These are phyloP conservation scores for Grigorovia humatica DNA, from an alignment of 805 yeast species.

Conservation along the genomic window DNA sequence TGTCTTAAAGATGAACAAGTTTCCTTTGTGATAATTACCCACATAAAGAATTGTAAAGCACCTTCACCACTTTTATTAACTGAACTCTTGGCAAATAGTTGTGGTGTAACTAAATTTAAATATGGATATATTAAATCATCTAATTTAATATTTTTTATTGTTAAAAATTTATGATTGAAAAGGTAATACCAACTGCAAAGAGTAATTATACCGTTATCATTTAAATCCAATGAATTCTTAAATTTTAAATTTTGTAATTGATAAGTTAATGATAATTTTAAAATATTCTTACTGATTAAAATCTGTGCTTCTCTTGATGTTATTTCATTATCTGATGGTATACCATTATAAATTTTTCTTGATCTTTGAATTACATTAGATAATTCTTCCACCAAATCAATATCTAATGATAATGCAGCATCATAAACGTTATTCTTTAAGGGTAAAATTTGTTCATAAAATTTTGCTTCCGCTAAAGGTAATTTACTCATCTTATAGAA, in stretches of 20 bases:
- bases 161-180: constrained; percentile 13
- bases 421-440: constrained; percentile 34
- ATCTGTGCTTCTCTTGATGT: constrained; percentile 25
- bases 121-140: constrained; percentile 32
- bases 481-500: constrained; percentile 13
- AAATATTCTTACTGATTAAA: constrained; percentile 28
- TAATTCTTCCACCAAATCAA: constrained; percentile 40
- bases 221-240: constrained; percentile 22
- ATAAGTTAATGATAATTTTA: constrained; percentile 31
- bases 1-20: constrained; percentile 12
- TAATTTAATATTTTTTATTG: constrained; percentile 10
- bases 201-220: constrained; percentile 28
- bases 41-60: constrained; percentile 28
- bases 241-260: constrained; percentile 23
- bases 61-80: constrained; percentile 21
- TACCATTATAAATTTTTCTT: constrained; percentile 31
- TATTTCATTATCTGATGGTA: constrained; percentile 23
- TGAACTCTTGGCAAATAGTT: constrained; percentile 17
- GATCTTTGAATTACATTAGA: constrained; percentile 30
- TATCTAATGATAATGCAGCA: constrained; percentile 56
- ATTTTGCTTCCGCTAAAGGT: constrained; percentile 16
- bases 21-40: constrained; percentile 26
- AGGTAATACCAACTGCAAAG: constrained; percentile 18
- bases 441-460: constrained; percentile 22
- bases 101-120: constrained; percentile 35